Percentiles rank a stretch among this genome's conserved stretches.
phyloP scores from a whole-genome alignment of 2,329 filamentous ascomycete species.

The Nigrospora osmanthi region DNA sequence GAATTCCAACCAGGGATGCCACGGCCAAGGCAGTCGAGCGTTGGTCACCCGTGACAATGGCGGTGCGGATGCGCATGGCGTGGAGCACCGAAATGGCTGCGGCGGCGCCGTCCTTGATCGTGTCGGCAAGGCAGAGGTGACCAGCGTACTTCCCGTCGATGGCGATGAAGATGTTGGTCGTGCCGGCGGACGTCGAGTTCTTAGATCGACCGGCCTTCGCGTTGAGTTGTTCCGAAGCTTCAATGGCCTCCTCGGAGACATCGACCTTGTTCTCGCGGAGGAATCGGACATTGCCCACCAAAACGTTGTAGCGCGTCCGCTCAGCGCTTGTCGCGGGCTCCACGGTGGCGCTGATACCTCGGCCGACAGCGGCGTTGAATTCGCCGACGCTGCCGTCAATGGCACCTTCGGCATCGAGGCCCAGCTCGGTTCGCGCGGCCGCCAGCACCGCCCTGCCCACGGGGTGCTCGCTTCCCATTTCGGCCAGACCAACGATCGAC shows the following conservation, averaged over 20 bases:
- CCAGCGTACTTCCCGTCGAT: conserved; percentile 78
- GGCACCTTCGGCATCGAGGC: conserved; percentile 60
- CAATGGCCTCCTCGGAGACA: conserved; percentile 56
- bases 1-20: conserved; percentile 74
- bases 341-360: conserved; percentile 74
- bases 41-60: conserved; percentile 92
- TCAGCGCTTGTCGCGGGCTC: conserved; percentile 66
- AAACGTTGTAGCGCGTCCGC: conserved; percentile 65
- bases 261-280: conserved; percentile 62
- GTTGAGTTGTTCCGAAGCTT: conserved; percentile 54
- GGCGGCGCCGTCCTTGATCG: conserved; percentile 79
- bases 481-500: conserved; percentile 89
- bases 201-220: conserved; percentile 30
- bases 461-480: conserved; percentile 93
- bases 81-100: conserved; percentile 76
- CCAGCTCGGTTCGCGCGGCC: conserved; percentile 69
- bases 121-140: conserved; percentile 77
- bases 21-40: conserved; percentile 76
- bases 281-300: conserved; percentile 76
- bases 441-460: conserved; percentile 81
- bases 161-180: conserved; percentile 85
- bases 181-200: conserved; percentile 49
- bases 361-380: conserved; percentile 76
- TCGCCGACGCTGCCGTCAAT: conserved; percentile 80
- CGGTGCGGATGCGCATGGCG: conserved; percentile 76